These are phyloP conservation scores for Babesia divergens DNA, from an alignment of 169 alveolate genomes.

Conservation along the genomic window DNA sequence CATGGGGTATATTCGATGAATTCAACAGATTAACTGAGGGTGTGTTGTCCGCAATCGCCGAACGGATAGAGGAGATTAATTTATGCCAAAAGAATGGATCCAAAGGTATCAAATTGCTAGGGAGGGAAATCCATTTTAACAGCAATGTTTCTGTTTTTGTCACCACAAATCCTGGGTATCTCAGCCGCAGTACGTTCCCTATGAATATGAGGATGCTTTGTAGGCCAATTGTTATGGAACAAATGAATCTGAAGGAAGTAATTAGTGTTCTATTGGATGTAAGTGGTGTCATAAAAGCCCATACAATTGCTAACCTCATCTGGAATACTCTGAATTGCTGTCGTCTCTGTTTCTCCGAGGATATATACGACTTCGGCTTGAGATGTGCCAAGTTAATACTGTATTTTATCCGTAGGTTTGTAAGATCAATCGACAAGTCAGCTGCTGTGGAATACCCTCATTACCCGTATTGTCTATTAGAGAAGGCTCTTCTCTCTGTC, in stretches of 20 bases:
- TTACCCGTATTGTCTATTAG: not conserved
- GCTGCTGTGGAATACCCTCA: not conserved
- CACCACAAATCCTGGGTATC: conserved; percentile 98
- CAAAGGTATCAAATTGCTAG: conserved; percentile 79
- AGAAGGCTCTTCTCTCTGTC: not conserved
- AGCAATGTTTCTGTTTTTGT: conserved; percentile 94
- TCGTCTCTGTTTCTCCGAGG: conserved; percentile 88
- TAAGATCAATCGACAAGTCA: too few species aligned
- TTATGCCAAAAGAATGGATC: conserved; percentile 81
- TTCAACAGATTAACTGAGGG: conserved; percentile 95
- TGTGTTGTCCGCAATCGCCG: conserved; percentile 94
- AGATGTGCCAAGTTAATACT: conserved; percentile 94
- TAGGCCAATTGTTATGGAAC: conserved; percentile 90
- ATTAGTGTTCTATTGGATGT: conserved; percentile 92
- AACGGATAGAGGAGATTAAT: conserved; percentile 89
- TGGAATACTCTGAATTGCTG: conserved; percentile 94
- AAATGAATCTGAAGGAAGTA: conserved; percentile 86
- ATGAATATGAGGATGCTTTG: conserved; percentile 91
- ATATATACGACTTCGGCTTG: conserved; percentile 98
- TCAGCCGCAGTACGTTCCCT: conserved; percentile 96
- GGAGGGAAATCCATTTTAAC: conserved; percentile 86
- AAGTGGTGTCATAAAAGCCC: conserved; percentile 94
- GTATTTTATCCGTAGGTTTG: conserved; percentile 74
- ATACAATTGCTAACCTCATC: conserved; percentile 89
- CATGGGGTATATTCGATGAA: conserved; percentile 99